Evolutionary conservation across 371 early-diverging fungal species (phyloP).

Genomic region (Sporodiniella umbellata): DNA sequence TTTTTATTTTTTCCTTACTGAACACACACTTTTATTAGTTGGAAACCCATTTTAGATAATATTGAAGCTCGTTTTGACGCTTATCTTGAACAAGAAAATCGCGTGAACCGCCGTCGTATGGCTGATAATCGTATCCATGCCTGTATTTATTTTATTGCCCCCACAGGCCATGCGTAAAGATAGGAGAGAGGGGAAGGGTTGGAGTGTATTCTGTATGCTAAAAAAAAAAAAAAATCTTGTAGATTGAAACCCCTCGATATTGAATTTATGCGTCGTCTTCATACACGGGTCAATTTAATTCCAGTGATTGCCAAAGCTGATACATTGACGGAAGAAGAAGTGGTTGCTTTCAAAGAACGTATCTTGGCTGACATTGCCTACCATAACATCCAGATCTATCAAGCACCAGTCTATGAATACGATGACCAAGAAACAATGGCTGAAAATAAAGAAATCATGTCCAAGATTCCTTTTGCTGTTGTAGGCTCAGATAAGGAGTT

Average conservation of each 20-base stretch:
- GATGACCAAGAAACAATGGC: conserved; percentile 93
- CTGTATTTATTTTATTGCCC: conserved; percentile 96
- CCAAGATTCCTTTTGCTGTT: conserved; percentile 95
- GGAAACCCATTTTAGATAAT: conserved; percentile 94
- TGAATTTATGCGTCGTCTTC: conserved; percentile 94
- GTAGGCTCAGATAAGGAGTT: conserved; percentile 93
- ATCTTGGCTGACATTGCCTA: conserved; percentile 91
- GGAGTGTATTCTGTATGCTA: conserved; percentile 11
- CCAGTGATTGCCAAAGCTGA: conserved; percentile 99
- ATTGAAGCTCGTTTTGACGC: conserved; percentile 95
- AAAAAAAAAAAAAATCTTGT: conserved; percentile 1
- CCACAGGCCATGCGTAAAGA: conserved; percentile 90
- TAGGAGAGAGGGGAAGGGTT: too few relatives aligned
- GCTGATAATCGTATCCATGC: conserved; percentile 96
- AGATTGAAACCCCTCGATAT: conserved; percentile 90
- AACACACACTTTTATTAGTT: too few relatives aligned
- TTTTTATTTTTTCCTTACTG: too few relatives aligned
- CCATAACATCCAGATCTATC: conserved; percentile 93
- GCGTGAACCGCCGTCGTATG: conserved; percentile 84
- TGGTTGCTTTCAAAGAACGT: conserved; percentile 87
- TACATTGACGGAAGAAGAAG: conserved; percentile 94
- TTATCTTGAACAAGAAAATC: conserved; percentile 91
- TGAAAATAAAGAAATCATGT: conserved; percentile 93
- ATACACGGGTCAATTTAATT: conserved; percentile 93
- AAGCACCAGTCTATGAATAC: conserved; percentile 86